These are phyloP conservation scores for Cryptosporidium xiaoi DNA, from an alignment of 169 alveolate species.

Conservation along the genomic window DNA sequence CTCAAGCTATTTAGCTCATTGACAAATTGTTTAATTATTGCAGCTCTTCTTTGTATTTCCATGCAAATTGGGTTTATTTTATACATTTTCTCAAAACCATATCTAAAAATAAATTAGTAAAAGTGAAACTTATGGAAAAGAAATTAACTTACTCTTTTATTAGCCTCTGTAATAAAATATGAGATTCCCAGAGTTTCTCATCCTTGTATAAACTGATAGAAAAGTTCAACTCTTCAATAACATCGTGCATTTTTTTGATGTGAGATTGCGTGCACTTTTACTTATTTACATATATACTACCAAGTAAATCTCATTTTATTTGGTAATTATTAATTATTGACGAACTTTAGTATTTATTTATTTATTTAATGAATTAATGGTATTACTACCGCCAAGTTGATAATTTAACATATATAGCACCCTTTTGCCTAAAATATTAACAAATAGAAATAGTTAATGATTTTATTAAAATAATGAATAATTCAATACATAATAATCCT, in stretches of 20 bases:
- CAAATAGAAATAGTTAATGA: background rate
- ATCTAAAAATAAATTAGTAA: slow-evolving; percentile 14
- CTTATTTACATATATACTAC: too few relatives aligned
- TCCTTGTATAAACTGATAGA: slow-evolving; percentile 19
- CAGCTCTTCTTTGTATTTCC: slow-evolving; percentile 73
- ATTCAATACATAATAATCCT: slow-evolving; percentile 49
- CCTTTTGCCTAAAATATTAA: background rate
- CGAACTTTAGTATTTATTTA: too few relatives aligned
- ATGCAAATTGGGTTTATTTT: slow-evolving; percentile 1
- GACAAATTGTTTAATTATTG: slow-evolving; percentile 19
- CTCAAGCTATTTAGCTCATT: slow-evolving; percentile 7
- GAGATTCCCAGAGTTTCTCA: slow-evolving; percentile 68
- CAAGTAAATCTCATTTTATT: too few relatives aligned
- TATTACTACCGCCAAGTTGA: background rate
- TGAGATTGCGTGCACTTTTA: too few relatives aligned
- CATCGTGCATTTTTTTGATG: slow-evolving; percentile 1
- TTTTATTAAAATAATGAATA: slow-evolving; percentile 11
- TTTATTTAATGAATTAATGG: background rate
- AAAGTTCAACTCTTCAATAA: slow-evolving; percentile 2
- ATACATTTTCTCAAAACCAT: slow-evolving; percentile 25
- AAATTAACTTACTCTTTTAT: slow-evolving; percentile 54
- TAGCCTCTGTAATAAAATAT: slow-evolving; percentile 23
- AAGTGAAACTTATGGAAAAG: background rate
- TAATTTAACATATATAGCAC: background rate
- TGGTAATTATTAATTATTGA: too few relatives aligned